Conservation (phyloP, 345 rosid species). For the Aquilaria sinensis region DNA sequence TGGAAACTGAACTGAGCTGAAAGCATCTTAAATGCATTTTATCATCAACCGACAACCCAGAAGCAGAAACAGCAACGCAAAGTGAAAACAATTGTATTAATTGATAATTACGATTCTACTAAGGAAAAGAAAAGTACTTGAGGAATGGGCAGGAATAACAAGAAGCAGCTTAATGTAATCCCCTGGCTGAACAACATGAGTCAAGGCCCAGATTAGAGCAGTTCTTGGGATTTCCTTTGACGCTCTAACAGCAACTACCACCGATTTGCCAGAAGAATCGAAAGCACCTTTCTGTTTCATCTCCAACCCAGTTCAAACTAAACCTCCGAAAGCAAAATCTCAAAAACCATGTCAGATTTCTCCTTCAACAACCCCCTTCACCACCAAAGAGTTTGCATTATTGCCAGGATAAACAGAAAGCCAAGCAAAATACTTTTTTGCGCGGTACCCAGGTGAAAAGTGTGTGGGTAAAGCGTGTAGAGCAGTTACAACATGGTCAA, state of each 20-base stretch:
- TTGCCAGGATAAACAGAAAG: slow-evolving; percentile 5
- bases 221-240: slow-evolving; percentile 80
- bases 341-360: slow-evolving; percentile 30
- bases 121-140: slow-evolving; percentile 34
- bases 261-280: slow-evolving; percentile 58
- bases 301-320: slow-evolving; percentile 13
- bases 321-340: slow-evolving; percentile 16
- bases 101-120: too few species aligned
- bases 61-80: neutral
- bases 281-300: slow-evolving; percentile 43
- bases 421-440: slow-evolving; percentile 33
- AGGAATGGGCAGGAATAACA: slow-evolving; percentile 61
- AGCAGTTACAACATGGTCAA: slow-evolving; percentile 3
- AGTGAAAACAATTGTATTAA: neutral
- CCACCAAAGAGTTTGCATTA: slow-evolving; percentile 9
- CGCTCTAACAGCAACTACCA: slow-evolving; percentile 81
- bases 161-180: slow-evolving; percentile 82
- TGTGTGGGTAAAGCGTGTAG: neutral
- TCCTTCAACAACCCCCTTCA: slow-evolving; percentile 8
- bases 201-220: slow-evolving; percentile 84
- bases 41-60: neutral
- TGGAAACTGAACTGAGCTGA: too few species aligned
- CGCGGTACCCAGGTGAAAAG: slow-evolving; percentile 12
- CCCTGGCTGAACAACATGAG: slow-evolving; percentile 91
- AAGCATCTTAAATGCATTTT: slow-evolving; percentile 2